Evolutionary conservation across 2,329 filamentous ascomycete genomes (phyloP).

Genomic region (Exophiala phaeomuriformis): DNA sequence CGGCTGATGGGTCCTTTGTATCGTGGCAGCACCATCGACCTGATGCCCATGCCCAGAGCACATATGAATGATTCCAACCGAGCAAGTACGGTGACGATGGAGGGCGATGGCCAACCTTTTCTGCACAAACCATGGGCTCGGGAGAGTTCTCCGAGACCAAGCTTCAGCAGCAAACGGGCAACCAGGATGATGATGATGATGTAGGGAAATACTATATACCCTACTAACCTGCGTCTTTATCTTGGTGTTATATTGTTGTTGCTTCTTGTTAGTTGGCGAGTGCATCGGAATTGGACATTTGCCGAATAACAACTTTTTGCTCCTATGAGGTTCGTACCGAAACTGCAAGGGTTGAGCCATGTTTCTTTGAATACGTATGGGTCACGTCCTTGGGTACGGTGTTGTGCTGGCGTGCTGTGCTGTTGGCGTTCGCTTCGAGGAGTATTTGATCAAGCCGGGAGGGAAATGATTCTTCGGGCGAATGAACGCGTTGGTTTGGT

Average conservation of each 20-base stretch:
- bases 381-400: too few relatives aligned
- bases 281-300: too few relatives aligned
- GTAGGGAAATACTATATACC: constrained; percentile 7
- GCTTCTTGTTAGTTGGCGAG: background rate
- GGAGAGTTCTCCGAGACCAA: constrained; percentile 23
- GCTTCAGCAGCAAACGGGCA: constrained; percentile 27
- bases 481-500: too few relatives aligned
- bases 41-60: constrained; percentile 22
- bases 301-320: too few relatives aligned
- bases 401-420: too few relatives aligned
- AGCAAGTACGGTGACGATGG: constrained; percentile 19
- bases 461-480: too few relatives aligned
- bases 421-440: too few relatives aligned
- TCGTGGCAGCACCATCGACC: constrained; percentile 25
- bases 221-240: too few relatives aligned
- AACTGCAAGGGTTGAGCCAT: too few relatives aligned
- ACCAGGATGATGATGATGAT: constrained; percentile 30
- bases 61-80: constrained; percentile 16
- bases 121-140: constrained; percentile 23
- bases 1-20: constrained; percentile 27
- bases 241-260: background rate
- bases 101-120: constrained; percentile 17
- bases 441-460: too few relatives aligned
- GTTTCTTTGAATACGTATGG: too few relatives aligned
- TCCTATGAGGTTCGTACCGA: too few relatives aligned